Evolutionary conservation across 179 eudicot species (phyloP).

Genomic region (Corrigiola litoralis): DNA sequence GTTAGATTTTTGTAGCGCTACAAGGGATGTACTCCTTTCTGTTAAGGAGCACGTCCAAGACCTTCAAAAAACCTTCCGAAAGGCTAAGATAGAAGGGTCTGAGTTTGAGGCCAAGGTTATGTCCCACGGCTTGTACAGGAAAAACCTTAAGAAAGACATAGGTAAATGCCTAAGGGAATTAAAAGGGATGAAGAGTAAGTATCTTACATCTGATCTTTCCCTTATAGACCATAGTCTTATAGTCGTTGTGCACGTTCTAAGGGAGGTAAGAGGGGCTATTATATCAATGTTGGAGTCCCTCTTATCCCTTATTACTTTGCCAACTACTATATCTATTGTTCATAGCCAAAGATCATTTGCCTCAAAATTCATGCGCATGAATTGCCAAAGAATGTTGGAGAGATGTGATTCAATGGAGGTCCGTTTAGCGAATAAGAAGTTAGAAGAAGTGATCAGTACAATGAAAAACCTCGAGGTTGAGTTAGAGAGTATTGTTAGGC

Average conservation of each 20-base stretch:
- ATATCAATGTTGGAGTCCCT: constrained; percentile 44
- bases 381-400: constrained; percentile 41
- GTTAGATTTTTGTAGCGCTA: constrained; percentile 23
- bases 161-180: constrained; percentile 29
- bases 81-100: constrained; percentile 18
- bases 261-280: constrained; percentile 47
- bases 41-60: constrained; percentile 28
- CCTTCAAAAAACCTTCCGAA: constrained; percentile 13
- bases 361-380: constrained; percentile 34
- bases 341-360: constrained; percentile 25
- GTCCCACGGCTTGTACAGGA: constrained; percentile 24
- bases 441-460: constrained; percentile 44
- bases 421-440: constrained; percentile 30
- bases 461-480: constrained; percentile 53
- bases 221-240: constrained; percentile 32
- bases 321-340: constrained; percentile 23
- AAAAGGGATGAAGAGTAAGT: constrained; percentile 35
- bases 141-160: constrained; percentile 48
- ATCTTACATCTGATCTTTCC: constrained; percentile 16
- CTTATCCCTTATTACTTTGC: constrained; percentile 39
- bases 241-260: constrained; percentile 44
- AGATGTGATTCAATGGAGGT: constrained; percentile 37
- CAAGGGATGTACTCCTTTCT: constrained; percentile 16
- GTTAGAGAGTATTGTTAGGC: constrained; percentile 52
- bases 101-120: constrained; percentile 26